Conservation (phyloP, 2,329 filamentous ascomycete genomes). For the Epichloe glyceriae region DNA sequence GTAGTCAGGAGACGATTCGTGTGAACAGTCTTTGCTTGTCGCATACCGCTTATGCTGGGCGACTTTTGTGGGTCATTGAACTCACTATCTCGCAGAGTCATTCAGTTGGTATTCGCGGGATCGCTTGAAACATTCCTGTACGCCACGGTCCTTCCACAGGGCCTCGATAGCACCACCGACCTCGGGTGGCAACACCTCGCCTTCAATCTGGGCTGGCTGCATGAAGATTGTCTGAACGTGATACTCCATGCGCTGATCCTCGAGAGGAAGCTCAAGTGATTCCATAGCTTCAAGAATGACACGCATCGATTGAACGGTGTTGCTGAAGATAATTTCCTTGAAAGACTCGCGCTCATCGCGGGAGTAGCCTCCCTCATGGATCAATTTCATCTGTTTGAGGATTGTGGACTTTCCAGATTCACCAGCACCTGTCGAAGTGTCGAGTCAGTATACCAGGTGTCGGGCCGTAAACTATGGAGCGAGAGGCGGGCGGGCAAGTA, state of each 20-base stretch:
- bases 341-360: slow-evolving; percentile 66
- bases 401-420: slow-evolving; percentile 52
- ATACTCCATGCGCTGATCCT: slow-evolving; percentile 88
- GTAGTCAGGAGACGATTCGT: slow-evolving; percentile 51
- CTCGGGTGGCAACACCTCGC: slow-evolving; percentile 85
- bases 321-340: slow-evolving; percentile 61
- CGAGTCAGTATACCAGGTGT: neutral
- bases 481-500: neutral
- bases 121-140: slow-evolving; percentile 90
- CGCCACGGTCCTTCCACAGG: slow-evolving; percentile 83
- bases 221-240: slow-evolving; percentile 98
- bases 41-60: neutral
- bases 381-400: slow-evolving; percentile 66
- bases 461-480: no score
- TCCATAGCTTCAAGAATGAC: slow-evolving; percentile 59
- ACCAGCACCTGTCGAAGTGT: slow-evolving; percentile 62
- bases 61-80: neutral
- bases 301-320: slow-evolving; percentile 57
- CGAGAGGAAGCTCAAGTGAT: slow-evolving; percentile 64
- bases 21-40: neutral
- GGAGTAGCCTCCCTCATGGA: slow-evolving; percentile 97
- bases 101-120: slow-evolving; percentile 94
- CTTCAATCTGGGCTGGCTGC: slow-evolving; percentile 94
- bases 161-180: slow-evolving; percentile 87
- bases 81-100: slow-evolving; percentile 86